These are phyloP conservation scores for Akanthomyces uredinophilus DNA, from an alignment of 2,329 filamentous ascomycete genomes.

Conservation along the genomic window DNA sequence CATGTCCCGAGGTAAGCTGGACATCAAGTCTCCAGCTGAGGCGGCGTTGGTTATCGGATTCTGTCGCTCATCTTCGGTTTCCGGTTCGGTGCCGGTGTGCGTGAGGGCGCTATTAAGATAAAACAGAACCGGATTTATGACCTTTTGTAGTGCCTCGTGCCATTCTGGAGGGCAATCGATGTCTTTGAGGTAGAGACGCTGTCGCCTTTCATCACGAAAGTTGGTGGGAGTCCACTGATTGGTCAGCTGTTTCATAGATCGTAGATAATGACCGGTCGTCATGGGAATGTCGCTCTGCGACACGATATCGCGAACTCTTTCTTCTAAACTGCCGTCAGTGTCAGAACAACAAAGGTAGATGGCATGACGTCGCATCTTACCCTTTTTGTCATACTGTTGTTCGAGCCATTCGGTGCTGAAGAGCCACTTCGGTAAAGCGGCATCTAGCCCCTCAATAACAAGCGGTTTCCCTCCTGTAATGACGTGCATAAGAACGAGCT, in stretches of 20 bases:
- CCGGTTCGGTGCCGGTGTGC: constrained; percentile 27
- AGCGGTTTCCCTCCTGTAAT: constrained; percentile 81
- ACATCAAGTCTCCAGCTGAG: constrained; percentile 88
- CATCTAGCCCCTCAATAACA: constrained; percentile 84
- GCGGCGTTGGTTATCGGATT: constrained; percentile 55
- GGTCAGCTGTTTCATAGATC: constrained; percentile 77
- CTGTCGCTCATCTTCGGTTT: constrained; percentile 33
- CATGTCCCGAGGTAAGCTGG: constrained; percentile 79
- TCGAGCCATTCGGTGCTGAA: constrained; percentile 81
- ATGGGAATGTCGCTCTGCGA: constrained; percentile 71
- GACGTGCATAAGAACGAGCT: constrained; percentile 77
- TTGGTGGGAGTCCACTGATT: constrained; percentile 74
- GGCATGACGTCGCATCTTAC: constrained; percentile 41
- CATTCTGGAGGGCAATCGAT: constrained; percentile 91
- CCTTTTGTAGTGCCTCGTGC: constrained; percentile 70
- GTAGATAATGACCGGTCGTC: constrained; percentile 84
- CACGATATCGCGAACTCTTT: constrained; percentile 77
- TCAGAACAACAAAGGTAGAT: background rate
- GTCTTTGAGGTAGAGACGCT: constrained; percentile 92
- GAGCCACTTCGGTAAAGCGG: constrained; percentile 66
- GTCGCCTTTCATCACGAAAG: constrained; percentile 71
- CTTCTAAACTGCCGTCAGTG: constrained; percentile 49
- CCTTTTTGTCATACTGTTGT: constrained; percentile 71
- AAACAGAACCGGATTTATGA: constrained; percentile 77
- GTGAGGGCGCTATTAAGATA: constrained; percentile 81